A percentile compares a stretch with the other conserved stretches of the same genome.
These are phyloP conservation scores for Agaricus sinodeliciosus DNA, from an alignment of 768 basidiomycete species.

Conservation along the genomic window DNA sequence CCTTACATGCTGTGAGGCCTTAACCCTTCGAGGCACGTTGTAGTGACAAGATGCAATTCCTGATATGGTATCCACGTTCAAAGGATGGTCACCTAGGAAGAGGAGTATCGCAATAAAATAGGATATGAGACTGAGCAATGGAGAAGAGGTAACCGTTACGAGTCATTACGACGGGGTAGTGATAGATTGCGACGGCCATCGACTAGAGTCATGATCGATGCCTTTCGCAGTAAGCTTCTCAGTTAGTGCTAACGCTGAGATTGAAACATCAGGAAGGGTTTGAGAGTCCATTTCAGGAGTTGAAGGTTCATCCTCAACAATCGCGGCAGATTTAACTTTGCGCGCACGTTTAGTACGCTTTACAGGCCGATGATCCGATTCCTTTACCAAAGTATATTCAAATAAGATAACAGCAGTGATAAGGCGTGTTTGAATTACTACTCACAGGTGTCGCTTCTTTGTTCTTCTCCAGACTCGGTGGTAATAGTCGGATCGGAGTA, in stretches of 20 bases:
- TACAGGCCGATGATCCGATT: slow-evolving; percentile 27
- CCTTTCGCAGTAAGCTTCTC: slow-evolving; percentile 34
- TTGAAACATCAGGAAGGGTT: slow-evolving; percentile 17
- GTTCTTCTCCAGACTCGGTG: slow-evolving; percentile 14
- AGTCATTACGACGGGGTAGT: slow-evolving; percentile 6
- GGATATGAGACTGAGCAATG: neutral
- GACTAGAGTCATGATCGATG: slow-evolving; percentile 65
- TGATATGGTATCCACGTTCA: neutral
- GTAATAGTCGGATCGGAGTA: slow-evolving; percentile 16
- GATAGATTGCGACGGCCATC: slow-evolving; percentile 15
- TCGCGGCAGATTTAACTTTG: slow-evolving; percentile 37
- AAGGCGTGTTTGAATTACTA: neutral
- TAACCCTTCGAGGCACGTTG: no score
- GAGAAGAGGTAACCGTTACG: neutral
- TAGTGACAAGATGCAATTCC: neutral
- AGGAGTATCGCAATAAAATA: neutral
- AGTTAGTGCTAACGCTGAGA: slow-evolving; percentile 17
- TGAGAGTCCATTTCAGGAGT: slow-evolving; percentile 24
- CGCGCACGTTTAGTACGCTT: slow-evolving; percentile 34
- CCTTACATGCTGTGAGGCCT: neutral
- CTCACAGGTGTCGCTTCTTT: slow-evolving; percentile 19
- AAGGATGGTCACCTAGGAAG: neutral
- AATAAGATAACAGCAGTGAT: neutral
- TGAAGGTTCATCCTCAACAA: slow-evolving; percentile 28
- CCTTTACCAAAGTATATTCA: slow-evolving; percentile 16